These are phyloP conservation scores for Emmonsiellopsis sp. DNA, from an alignment of 2,329 filamentous ascomycete genomes.

Conservation along the genomic window DNA sequence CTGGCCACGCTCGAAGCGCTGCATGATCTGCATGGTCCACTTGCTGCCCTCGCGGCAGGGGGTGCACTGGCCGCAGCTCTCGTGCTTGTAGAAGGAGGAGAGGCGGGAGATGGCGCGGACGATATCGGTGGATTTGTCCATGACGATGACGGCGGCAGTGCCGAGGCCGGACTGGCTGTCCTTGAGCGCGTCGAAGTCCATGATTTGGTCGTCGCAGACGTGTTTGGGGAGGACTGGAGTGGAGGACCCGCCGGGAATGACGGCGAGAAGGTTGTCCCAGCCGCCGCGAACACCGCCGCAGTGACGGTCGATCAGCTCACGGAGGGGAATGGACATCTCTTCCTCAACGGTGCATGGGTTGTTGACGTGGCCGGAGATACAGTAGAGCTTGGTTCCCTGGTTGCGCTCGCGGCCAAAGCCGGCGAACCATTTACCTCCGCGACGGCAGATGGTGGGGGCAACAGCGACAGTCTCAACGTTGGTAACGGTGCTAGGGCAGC, in stretches of 20 bases:
- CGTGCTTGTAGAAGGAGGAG: constrained; percentile 95
- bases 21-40: constrained; percentile 99
- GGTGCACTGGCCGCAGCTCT: constrained; percentile 96
- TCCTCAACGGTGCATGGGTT: constrained; percentile 97
- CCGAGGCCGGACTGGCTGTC: constrained; percentile 95
- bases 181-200: constrained; percentile 99
- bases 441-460: constrained; percentile 87
- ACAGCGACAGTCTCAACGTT: constrained; percentile 98
- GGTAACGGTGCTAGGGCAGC: constrained; percentile 93
- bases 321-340: constrained; percentile 96
- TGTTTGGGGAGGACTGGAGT: constrained; percentile 88
- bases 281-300: constrained; percentile 93
- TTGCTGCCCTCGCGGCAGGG: constrained; percentile 98
- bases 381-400: constrained; percentile 94
- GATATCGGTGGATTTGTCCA: constrained; percentile 96
- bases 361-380: constrained; percentile 97
- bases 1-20: constrained; percentile 84
- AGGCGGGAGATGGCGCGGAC: constrained; percentile 89
- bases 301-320: constrained; percentile 95
- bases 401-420: constrained; percentile 92
- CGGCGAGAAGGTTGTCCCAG: constrained; percentile 92
- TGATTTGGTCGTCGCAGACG: constrained; percentile 88
- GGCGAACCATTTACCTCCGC: constrained; percentile 88
- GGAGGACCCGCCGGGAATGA: constrained; percentile 94
- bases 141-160: constrained; percentile 95